Evolutionary conservation across 164 flowering plant genomes (phyloP).

Genomic region (Magnolia kwangsiensis): DNA sequence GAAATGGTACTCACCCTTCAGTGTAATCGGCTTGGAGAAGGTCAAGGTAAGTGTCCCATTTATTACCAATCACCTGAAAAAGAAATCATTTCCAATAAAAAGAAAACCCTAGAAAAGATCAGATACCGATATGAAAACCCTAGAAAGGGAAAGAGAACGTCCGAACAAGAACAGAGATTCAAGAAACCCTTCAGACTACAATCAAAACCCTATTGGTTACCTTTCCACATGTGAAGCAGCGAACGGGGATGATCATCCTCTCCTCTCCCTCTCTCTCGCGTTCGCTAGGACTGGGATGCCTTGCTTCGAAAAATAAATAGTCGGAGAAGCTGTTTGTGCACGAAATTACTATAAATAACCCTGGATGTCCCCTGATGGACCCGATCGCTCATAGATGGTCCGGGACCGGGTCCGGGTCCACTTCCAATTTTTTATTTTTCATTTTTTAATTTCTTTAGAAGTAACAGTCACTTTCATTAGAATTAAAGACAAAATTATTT

Average conservation of each 20-base stretch:
- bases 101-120: background rate
- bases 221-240: constrained; percentile 92
- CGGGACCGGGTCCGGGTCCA: no score
- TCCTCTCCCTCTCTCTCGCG: background rate
- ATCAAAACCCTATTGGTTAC: constrained; percentile 18
- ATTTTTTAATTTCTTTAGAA: no score
- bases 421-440: no score
- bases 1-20: constrained; percentile 55
- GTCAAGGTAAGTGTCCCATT: constrained; percentile 87
- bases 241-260: constrained; percentile 78
- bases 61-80: constrained; percentile 76
- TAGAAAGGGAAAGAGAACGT: background rate
- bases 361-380: no score
- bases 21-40: constrained; percentile 82
- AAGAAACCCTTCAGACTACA: background rate
- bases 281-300: background rate
- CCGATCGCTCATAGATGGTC: no score
- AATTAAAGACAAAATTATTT: no score
- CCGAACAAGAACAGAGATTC: background rate
- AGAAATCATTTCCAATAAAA: background rate
- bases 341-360: no score
- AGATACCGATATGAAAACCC: background rate
- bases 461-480: no score
- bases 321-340: no score
- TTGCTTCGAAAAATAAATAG: no score